phyloP scores from a whole-genome alignment of 129 eudicot genomes.

The Kitagawia praeruptora region DNA sequence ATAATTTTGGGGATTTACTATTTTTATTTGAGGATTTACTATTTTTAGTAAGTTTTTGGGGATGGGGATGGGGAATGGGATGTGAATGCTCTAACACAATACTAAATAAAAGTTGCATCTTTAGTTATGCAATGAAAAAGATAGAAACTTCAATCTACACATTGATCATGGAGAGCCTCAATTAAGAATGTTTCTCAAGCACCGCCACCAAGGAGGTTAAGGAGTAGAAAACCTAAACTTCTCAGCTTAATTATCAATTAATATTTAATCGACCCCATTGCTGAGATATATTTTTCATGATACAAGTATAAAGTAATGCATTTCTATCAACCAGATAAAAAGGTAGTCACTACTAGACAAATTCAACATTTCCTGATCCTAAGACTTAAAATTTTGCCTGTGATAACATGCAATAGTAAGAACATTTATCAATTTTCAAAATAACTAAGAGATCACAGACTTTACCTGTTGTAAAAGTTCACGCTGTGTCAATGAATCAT shows the following conservation, averaged over 20 bases:
- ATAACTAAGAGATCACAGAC: background rate
- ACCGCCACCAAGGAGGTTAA: background rate
- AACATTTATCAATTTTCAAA: background rate
- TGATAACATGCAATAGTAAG: background rate
- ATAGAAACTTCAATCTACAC: background rate
- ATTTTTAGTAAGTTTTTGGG: too few relatives aligned
- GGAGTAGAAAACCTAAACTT: background rate
- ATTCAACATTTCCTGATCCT: background rate
- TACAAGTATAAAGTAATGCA: background rate
- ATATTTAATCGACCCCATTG: background rate
- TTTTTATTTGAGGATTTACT: too few relatives aligned
- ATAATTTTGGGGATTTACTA: too few relatives aligned
- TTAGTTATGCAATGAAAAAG: background rate
- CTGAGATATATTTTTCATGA: background rate
- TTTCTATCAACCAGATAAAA: background rate
- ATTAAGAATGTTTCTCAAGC: background rate
- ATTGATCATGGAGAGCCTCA: background rate
- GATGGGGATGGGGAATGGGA: too few relatives aligned
- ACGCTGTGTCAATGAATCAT: conserved; percentile 58
- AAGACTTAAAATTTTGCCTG: background rate
- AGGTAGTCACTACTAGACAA: background rate
- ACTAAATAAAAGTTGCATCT: background rate
- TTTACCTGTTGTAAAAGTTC: conserved; percentile 83
- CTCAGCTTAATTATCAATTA: background rate
- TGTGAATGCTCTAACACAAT: too few relatives aligned